phyloP scores from a whole-genome alignment of 306 rosid species.

The Ormosia semicastrata region DNA sequence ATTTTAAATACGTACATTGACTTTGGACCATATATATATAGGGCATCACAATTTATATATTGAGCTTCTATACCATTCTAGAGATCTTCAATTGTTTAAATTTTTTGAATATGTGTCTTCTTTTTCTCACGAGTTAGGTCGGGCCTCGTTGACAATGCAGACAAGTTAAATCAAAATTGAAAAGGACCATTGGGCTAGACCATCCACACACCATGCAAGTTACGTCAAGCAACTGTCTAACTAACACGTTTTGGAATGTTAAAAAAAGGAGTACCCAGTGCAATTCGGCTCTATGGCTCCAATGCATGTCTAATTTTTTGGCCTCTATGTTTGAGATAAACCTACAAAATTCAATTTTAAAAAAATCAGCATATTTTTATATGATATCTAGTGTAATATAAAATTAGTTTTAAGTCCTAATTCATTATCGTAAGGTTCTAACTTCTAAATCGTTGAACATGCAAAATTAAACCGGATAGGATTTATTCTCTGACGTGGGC shows the following conservation, averaged over 20 bases:
- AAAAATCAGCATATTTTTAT: not conserved
- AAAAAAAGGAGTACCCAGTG: not conserved
- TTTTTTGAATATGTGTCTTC: not conserved
- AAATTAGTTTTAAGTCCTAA: no score
- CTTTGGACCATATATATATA: not conserved
- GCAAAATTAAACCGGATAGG: no score
- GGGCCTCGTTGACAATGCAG: constrained; percentile 36
- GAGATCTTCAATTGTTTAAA: constrained; percentile 32
- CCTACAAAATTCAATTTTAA: not conserved
- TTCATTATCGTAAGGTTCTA: no score
- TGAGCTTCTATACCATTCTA: constrained; percentile 25
- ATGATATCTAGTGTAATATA: not conserved
- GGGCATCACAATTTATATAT: not conserved
- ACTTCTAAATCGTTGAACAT: no score
- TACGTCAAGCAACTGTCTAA: constrained; percentile 34
- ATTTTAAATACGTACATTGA: constrained; percentile 31
- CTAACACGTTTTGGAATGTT: not conserved
- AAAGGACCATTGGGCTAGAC: constrained; percentile 31
- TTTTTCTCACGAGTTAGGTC: constrained; percentile 52
- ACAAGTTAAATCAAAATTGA: constrained; percentile 46
- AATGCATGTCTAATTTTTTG: not conserved
- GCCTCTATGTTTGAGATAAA: not conserved
- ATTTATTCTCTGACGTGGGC: no score
- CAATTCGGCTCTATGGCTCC: not conserved
- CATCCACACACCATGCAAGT: constrained; percentile 26